Evolutionary conservation across 2,329 filamentous ascomycete species (phyloP).

Genomic region (Aureobasidium namibiae): DNA sequence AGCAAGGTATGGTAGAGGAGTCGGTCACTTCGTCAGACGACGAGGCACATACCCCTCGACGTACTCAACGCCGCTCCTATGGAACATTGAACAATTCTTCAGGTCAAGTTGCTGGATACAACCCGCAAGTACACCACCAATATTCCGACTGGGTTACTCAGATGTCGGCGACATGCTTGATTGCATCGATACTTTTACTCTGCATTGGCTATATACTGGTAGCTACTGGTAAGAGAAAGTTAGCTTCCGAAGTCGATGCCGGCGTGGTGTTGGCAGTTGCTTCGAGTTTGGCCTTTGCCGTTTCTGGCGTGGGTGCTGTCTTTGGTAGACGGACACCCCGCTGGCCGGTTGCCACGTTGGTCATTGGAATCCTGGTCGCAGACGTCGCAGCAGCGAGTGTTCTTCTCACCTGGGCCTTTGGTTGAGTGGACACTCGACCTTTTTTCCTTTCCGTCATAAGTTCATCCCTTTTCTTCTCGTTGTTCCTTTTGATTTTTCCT

Average conservation of each 20-base stretch:
- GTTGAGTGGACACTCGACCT: not conserved
- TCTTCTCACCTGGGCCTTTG: conserved; percentile 42
- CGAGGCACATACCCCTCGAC: conserved; percentile 13
- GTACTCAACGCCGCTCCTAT: conserved; percentile 30
- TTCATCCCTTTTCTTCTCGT: too few relatives aligned
- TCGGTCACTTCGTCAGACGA: conserved; percentile 26
- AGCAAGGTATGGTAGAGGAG: conserved; percentile 13
- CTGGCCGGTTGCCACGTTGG: conserved; percentile 37
- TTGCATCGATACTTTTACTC: conserved; percentile 55
- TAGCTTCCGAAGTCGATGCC: conserved; percentile 63
- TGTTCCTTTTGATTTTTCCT: not conserved
- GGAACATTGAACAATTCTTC: not conserved
- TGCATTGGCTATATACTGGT: conserved; percentile 58
- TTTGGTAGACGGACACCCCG: conserved; percentile 44
- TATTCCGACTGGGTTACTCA: conserved; percentile 17
- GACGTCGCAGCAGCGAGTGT: conserved; percentile 45
- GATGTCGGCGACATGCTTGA: conserved; percentile 45
- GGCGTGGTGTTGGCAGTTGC: conserved; percentile 64
- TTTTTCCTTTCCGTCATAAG: too few relatives aligned
- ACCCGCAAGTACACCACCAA: not conserved
- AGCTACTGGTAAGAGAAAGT: conserved; percentile 57
- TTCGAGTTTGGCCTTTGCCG: conserved; percentile 56
- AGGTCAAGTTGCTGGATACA: not conserved
- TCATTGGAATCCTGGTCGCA: conserved; percentile 36
- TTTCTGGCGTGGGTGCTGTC: conserved; percentile 52